Conservation (phyloP, 805 yeast genomes). For the Suhomyces canberraensis region DNA sequence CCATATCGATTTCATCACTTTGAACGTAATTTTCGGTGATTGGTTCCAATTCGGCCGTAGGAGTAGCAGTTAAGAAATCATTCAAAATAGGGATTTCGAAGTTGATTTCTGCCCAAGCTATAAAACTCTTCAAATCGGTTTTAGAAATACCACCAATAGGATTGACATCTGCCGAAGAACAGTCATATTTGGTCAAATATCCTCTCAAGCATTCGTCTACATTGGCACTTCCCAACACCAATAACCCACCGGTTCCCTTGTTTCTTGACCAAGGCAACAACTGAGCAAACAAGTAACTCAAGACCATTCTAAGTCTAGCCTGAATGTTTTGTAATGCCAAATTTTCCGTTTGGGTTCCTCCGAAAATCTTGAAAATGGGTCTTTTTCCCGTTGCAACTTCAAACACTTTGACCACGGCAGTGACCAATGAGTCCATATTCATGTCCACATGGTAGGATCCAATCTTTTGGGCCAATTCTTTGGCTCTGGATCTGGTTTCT, state of each 20-base stretch:
- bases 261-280: slow-evolving; percentile 92
- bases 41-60: slow-evolving; percentile 98
- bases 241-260: slow-evolving; percentile 63
- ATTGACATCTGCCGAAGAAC: slow-evolving; percentile 94
- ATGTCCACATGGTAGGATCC: slow-evolving; percentile 90
- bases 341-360: slow-evolving; percentile 89
- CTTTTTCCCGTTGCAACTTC: slow-evolving; percentile 86
- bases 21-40: slow-evolving; percentile 90
- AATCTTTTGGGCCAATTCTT: slow-evolving; percentile 64
- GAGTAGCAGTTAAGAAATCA: slow-evolving; percentile 84
- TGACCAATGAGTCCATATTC: slow-evolving; percentile 84
- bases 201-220: slow-evolving; percentile 97
- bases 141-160: slow-evolving; percentile 99
- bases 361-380: slow-evolving; percentile 88
- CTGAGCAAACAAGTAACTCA: slow-evolving; percentile 91
- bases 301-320: slow-evolving; percentile 93
- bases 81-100: slow-evolving; percentile 75
- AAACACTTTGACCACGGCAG: slow-evolving; percentile 70
- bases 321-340: slow-evolving; percentile 95
- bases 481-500: slow-evolving; percentile 84
- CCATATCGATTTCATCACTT: slow-evolving; percentile 97
- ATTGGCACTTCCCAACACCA: slow-evolving; percentile 94
- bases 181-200: slow-evolving; percentile 92
- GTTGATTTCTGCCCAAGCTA: slow-evolving; percentile 66
- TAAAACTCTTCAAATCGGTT: slow-evolving; percentile 84